A percentile compares a stretch with the other conserved stretches of the same genome.
Evolutionary conservation across 495 filamentous ascomycete genomes (phyloP).

Genomic region (Aspergillus egyptiacus): DNA sequence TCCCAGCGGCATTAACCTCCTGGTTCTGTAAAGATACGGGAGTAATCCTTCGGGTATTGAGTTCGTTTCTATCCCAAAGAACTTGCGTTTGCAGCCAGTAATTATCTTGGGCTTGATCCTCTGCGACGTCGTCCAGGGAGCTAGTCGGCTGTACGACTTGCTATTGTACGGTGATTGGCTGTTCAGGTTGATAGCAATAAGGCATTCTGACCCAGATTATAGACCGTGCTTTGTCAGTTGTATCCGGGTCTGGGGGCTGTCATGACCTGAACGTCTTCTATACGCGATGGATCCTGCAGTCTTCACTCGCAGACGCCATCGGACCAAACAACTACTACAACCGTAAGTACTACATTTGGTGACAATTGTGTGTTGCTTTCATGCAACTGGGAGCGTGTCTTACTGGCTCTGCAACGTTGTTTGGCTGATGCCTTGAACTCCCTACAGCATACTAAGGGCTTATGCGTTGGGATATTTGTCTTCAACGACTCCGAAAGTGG

Average conservation of each 20-base stretch:
- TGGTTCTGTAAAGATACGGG: slow-evolving; percentile 11
- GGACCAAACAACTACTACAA: slow-evolving; percentile 25
- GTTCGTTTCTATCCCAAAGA: slow-evolving; percentile 1
- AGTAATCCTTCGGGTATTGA: slow-evolving; percentile 1
- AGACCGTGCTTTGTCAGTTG: not conserved
- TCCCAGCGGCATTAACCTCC: slow-evolving; percentile 9
- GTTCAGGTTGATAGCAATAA: not conserved
- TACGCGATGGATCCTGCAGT: slow-evolving; percentile 29
- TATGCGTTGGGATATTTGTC: slow-evolving; percentile 73
- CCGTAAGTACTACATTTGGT: slow-evolving; percentile 21
- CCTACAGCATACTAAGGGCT: slow-evolving; percentile 59
- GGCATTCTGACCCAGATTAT: slow-evolving; percentile 7
- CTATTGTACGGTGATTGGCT: slow-evolving; percentile 4
- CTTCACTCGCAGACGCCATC: slow-evolving; percentile 22
- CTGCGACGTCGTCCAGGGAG: not conserved
- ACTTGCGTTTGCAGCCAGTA: not conserved
- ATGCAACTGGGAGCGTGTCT: slow-evolving; percentile 15
- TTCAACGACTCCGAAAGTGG: slow-evolving; percentile 58
- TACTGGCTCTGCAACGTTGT: slow-evolving; percentile 3
- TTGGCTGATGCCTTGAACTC: slow-evolving; percentile 10
- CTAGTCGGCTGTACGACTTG: slow-evolving; percentile 4
- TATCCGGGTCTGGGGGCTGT: slow-evolving; percentile 4
- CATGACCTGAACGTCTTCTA: slow-evolving; percentile 23
- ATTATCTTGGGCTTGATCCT: not conserved
- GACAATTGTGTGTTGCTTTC: slow-evolving; percentile 15